phyloP scores from a whole-genome alignment of 345 rosid genomes.

The Melastoma malabathricum region DNA sequence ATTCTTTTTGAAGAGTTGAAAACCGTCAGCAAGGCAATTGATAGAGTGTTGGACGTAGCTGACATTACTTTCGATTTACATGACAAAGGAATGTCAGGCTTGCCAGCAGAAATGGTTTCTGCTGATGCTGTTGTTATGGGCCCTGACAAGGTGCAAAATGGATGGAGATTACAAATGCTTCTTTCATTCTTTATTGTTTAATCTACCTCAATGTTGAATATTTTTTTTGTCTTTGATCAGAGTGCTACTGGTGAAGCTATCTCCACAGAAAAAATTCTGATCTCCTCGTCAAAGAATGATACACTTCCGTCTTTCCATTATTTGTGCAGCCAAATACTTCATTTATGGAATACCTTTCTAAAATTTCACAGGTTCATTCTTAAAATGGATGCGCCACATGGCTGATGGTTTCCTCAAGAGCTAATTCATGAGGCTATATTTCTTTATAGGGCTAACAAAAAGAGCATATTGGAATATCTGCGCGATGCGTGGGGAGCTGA shows the following conservation, averaged over 20 bases:
- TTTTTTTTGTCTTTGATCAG: constrained; percentile 27
- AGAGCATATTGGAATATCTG: constrained; percentile 48
- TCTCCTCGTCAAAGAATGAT: constrained; percentile 34
- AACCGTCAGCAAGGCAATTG: constrained; percentile 50
- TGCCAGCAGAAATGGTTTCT: constrained; percentile 20
- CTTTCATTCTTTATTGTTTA: too few relatives aligned
- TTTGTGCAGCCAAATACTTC: constrained; percentile 48
- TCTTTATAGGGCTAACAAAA: constrained; percentile 35
- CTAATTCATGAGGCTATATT: too few relatives aligned
- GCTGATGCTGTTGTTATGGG: constrained; percentile 29
- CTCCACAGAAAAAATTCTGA: constrained; percentile 27
- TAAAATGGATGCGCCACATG: too few relatives aligned
- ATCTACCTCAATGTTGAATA: too few relatives aligned
- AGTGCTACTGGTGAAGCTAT: constrained; percentile 24
- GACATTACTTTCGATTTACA: constrained; percentile 39
- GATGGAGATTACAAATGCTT: too few relatives aligned
- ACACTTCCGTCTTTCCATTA: constrained; percentile 34
- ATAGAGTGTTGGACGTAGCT: constrained; percentile 33
- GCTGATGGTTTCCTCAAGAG: too few relatives aligned
- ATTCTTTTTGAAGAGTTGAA: constrained; percentile 49
- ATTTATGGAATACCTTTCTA: constrained; percentile 68
- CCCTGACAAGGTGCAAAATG: constrained; percentile 40
- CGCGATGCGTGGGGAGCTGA: constrained; percentile 65
- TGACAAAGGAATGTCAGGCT: constrained; percentile 23
- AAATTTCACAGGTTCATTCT: constrained; percentile 71